Evolutionary conservation across 768 basidiomycete genomes (phyloP).

Genomic region (Stropharia rugosoannulata): DNA sequence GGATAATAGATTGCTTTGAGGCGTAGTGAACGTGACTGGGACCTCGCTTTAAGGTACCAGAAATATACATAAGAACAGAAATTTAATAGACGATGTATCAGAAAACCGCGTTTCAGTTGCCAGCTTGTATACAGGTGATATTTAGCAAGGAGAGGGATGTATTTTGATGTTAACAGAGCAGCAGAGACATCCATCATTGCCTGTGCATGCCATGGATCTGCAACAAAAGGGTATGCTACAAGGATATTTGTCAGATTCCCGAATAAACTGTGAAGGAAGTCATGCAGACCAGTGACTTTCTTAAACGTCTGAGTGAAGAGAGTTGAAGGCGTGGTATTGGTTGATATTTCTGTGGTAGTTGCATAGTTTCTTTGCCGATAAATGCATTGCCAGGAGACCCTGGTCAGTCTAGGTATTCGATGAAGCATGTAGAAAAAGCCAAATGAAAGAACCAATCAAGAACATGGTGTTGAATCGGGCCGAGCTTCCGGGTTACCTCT

Average conservation of each 20-base stretch:
- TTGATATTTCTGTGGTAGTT: constrained; percentile 2
- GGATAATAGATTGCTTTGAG: constrained; percentile 61
- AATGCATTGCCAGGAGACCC: background rate
- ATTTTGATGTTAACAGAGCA: background rate
- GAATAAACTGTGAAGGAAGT: background rate
- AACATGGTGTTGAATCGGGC: background rate
- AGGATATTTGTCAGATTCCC: background rate
- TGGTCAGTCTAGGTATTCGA: background rate
- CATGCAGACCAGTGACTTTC: constrained; percentile 14
- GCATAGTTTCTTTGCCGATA: background rate
- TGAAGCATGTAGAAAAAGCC: background rate
- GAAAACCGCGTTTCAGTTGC: background rate
- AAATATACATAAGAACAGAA: background rate
- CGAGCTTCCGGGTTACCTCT: too few relatives aligned
- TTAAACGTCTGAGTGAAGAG: constrained; percentile 3
- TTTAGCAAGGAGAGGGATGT: background rate
- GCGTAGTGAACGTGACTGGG: constrained; percentile 40
- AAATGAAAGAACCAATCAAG: background rate
- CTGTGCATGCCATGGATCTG: constrained; percentile 11
- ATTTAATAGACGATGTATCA: too few relatives aligned
- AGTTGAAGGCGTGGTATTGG: background rate
- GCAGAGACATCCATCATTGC: background rate
- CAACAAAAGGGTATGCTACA: constrained; percentile 13
- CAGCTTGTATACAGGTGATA: background rate
- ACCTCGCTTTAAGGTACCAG: background rate